Base-by-base conservation (phyloP, 768 basidiomycete species). In the Mycena leptocephala region DNA sequence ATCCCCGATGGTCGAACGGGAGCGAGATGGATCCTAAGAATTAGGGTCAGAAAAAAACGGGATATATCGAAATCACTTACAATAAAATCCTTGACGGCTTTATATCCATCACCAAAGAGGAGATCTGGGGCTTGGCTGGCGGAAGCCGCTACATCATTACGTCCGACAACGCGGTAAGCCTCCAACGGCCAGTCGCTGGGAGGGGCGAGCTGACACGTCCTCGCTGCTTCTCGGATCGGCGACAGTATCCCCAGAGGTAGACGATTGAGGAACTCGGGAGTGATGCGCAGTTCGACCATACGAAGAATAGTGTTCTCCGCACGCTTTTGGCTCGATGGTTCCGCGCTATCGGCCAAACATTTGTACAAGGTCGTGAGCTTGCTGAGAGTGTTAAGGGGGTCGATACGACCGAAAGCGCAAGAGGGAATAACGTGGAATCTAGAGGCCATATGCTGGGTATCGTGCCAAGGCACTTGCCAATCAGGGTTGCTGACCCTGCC, bases 191-290 rank as follows among this genome's bases (percentile, higher is more conserved):
- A 97, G 76, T 93, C 89, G 5, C 89, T 87, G 1, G 94, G 92
- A 3, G 97, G 95, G 0, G 92, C 90, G 8, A 94, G 84, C 81
- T 98, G 97, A 75, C 96, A 96, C 11, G 94, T 93, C 75, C 96
- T 86, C n/a, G 95, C 88, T 1, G 95, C 95, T 82, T 99, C 98
- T 67, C 94, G 87, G 6, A 99, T 85, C 2, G 98, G 97, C 0
- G 93, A 90, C 2, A 93, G 90, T 33, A 95, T 87, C 0, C 95
- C 95, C 14, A 95, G 82, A 1, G 95, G 93, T 22, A 97, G 82
- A 24, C 85, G 84, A 69, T 90, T 87, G 51, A 95, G 79, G 63
- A 92, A 88, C 16, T 89, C 86, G 8, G 85, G 81, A 4, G 89
- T 90, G 28, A 89, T 83, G 8, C 87, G 82, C 9, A 88, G 84